Percentiles rank a stretch among this genome's conserved stretches.
These are phyloP conservation scores for Mortierella sp. DNA, from an alignment of 371 early-diverging fungal species.

Conservation along the genomic window DNA sequence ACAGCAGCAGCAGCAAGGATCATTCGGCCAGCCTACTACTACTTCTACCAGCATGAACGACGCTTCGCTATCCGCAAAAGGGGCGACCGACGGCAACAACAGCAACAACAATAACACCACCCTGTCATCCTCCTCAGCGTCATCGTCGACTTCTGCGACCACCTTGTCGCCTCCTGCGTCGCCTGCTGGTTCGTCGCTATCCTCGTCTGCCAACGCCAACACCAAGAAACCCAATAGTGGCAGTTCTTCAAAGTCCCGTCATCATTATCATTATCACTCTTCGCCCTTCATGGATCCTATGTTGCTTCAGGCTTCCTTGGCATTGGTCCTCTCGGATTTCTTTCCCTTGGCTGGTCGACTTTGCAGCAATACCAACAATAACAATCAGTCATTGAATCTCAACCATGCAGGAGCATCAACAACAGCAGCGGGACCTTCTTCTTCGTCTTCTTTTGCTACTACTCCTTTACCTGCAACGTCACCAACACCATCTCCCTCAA, in stretches of 20 bases:
- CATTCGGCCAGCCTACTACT: not conserved
- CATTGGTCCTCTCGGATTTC: conserved; percentile 50
- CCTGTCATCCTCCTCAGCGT: not conserved
- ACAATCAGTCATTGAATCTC: not conserved
- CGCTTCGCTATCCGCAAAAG: conserved; percentile 5
- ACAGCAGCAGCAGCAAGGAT: conserved; percentile 20
- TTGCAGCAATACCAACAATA: conserved; percentile 15
- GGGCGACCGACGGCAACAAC: not conserved
- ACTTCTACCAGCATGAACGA: not conserved
- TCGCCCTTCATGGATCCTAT: conserved; percentile 56
- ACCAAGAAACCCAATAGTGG: conserved; percentile 14
- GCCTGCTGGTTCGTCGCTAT: conserved; percentile 12
- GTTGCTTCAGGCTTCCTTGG: conserved; percentile 54
- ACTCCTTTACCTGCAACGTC: not conserved
- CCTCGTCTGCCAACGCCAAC: not conserved
- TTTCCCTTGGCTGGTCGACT: conserved; percentile 55
- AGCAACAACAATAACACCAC: not conserved
- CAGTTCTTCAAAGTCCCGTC: conserved; percentile 22
- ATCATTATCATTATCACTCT: conserved; percentile 42
- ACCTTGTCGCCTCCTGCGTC: conserved; percentile 6
- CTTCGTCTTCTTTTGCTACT: not conserved
- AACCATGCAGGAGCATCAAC: not conserved
- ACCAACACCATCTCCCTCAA: not conserved
- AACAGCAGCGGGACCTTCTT: not conserved
- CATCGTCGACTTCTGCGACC: conserved; percentile 13